Percentiles rank a stretch among this genome's conserved stretches.
Conservation (phyloP, 345 rosid species). For the Moringa oleifera region DNA sequence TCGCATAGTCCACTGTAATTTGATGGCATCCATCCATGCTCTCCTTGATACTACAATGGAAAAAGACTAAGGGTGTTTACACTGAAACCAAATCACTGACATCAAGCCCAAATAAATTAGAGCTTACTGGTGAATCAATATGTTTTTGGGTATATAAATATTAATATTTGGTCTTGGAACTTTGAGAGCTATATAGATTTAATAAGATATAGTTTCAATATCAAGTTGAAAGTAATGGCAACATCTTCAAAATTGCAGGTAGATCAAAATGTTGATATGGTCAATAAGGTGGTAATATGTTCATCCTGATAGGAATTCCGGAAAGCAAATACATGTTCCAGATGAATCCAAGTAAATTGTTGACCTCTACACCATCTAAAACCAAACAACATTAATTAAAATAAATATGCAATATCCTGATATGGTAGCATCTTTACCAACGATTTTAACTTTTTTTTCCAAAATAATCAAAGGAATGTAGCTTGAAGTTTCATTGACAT, state of each 20-base stretch:
- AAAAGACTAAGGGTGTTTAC: constrained; percentile 9
- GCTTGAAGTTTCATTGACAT: no score
- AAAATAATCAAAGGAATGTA: no score
- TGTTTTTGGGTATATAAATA: no score
- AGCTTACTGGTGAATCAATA: constrained; percentile 6
- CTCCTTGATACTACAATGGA: constrained; percentile 78
- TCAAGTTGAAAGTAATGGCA: neutral
- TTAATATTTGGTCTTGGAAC: neutral
- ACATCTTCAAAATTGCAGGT: neutral
- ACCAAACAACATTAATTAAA: no score
- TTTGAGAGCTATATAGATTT: no score
- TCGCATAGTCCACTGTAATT: constrained; percentile 87
- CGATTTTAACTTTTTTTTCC: neutral
- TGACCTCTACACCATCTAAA: neutral
- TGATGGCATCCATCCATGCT: constrained; percentile 80
- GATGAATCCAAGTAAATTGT: neutral
- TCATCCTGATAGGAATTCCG: neutral
- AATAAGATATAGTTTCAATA: no score
- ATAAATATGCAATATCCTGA: no score
- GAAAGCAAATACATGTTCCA: no score
- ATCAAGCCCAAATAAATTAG: neutral
- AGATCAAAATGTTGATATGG: neutral
- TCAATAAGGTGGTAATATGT: no score
- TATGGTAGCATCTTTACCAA: no score
- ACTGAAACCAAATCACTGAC: neutral